phyloP scores from a whole-genome alignment of 2,329 filamentous ascomycete genomes.

The Aureobasidium leucospermi region DNA sequence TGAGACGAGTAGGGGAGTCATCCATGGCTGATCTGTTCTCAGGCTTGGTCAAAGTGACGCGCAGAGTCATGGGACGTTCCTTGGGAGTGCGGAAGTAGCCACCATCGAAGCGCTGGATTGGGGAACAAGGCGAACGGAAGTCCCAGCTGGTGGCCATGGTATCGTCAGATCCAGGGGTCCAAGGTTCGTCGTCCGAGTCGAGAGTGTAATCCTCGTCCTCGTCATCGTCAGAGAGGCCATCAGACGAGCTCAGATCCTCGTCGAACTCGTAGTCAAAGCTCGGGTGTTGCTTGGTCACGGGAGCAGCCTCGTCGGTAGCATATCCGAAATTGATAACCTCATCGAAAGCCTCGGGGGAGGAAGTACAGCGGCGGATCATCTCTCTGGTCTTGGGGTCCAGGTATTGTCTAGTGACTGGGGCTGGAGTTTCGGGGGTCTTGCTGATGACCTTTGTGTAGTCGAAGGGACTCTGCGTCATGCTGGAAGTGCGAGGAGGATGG shows the following conservation, averaged over 20 bases:
- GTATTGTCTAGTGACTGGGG: slow-evolving; percentile 54
- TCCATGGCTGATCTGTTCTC: slow-evolving; percentile 73
- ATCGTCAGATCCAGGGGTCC: background rate
- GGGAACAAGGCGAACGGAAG: background rate
- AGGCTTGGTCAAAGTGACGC: slow-evolving; percentile 88
- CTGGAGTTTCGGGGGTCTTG: background rate
- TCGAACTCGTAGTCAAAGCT: background rate
- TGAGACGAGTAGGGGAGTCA: slow-evolving; percentile 27
- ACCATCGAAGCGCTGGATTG: slow-evolving; percentile 11
- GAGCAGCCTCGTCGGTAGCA: slow-evolving; percentile 35
- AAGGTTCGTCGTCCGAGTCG: background rate
- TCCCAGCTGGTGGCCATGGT: background rate
- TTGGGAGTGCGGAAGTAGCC: slow-evolving; percentile 23
- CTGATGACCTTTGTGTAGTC: background rate
- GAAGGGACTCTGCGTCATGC: background rate
- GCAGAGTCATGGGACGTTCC: slow-evolving; percentile 85
- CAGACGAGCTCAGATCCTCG: slow-evolving; percentile 4
- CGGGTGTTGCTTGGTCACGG: background rate
- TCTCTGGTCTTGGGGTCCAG: slow-evolving; percentile 81
- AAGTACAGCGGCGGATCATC: slow-evolving; percentile 78
- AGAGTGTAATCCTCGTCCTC: slow-evolving; percentile 1
- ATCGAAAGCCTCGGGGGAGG: slow-evolving; percentile 89
- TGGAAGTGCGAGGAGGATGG: background rate
- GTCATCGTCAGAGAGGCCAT: slow-evolving; percentile 10
- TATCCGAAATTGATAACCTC: slow-evolving; percentile 94